phyloP scores from a whole-genome alignment of 2,329 filamentous ascomycete genomes.

The Penicillium frequentans region DNA sequence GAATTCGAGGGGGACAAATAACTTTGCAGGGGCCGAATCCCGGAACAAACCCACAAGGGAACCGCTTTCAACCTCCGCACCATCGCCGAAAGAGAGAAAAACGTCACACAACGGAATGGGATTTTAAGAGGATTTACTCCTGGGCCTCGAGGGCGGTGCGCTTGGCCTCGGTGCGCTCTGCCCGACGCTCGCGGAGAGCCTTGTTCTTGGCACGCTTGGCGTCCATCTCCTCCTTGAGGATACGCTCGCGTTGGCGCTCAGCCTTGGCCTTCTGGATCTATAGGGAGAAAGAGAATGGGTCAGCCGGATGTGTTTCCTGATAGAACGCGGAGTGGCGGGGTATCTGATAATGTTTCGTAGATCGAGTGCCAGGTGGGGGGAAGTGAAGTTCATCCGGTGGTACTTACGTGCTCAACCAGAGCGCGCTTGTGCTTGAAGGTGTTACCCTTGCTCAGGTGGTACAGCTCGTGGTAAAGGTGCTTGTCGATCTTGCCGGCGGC shows the following conservation, averaged over 20 bases:
- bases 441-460: constrained; percentile 99
- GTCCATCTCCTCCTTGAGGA: constrained; percentile 99
- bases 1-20: constrained; percentile 17
- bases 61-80: constrained; percentile 38
- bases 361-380: not conserved
- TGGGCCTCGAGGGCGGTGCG: constrained; percentile 75
- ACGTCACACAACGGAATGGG: constrained; percentile 30
- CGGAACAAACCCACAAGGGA: constrained; percentile 30
- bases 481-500: constrained; percentile 99
- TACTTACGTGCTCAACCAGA: constrained; percentile 97
- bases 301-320: constrained; percentile 10
- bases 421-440: constrained; percentile 99
- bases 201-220: constrained; percentile 99
- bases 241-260: constrained; percentile 94
- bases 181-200: constrained; percentile 98
- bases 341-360: not conserved
- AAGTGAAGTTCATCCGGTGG: not conserved
- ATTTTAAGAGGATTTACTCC: constrained; percentile 39
- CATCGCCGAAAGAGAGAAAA: constrained; percentile 35
- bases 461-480: constrained; percentile 99
- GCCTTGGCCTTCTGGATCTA: constrained; percentile 99
- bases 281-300: constrained; percentile 27
- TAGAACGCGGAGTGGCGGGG: not conserved
- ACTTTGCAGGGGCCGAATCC: constrained; percentile 27
- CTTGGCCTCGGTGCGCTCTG: constrained; percentile 90